Conservation (phyloP, 2,329 filamentous ascomycete species). For the Dactylellina parvicollis region DNA sequence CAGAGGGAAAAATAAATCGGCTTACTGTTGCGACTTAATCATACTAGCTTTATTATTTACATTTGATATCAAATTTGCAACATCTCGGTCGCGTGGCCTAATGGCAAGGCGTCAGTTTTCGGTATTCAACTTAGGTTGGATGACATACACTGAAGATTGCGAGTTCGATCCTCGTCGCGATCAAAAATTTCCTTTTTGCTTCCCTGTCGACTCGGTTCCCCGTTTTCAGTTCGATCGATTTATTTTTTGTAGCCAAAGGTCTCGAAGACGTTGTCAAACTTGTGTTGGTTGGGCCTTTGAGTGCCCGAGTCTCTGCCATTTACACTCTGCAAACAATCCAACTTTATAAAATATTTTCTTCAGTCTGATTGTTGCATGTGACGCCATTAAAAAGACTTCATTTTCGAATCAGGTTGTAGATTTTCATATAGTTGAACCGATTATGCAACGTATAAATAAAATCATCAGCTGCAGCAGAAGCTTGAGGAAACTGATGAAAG, state of each 20-base stretch:
- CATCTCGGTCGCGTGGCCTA: constrained; percentile 51
- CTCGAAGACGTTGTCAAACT: constrained; percentile 16
- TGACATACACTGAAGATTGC: constrained; percentile 54
- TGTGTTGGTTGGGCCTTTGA: constrained; percentile 25
- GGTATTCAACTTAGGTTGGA: constrained; percentile 33
- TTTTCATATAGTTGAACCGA: too few species aligned
- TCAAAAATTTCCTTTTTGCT: constrained; percentile 39
- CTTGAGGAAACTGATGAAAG: too few species aligned
- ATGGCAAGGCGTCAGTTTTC: constrained; percentile 55
- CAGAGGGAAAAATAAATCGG: too few species aligned
- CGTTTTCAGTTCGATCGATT: background rate
- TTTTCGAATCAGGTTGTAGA: too few species aligned
- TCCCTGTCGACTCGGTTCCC: background rate
- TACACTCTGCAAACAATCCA: background rate
- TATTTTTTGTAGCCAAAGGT: constrained; percentile 17
- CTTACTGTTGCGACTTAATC: background rate
- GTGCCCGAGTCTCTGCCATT: background rate
- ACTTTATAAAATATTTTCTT: too few species aligned
- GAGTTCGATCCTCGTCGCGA: constrained; percentile 55
- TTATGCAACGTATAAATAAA: too few species aligned
- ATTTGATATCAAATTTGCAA: background rate
- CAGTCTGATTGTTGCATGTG: too few species aligned
- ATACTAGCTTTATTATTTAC: background rate
- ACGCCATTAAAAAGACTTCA: too few species aligned
- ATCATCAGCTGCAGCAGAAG: too few species aligned